phyloP scores from a whole-genome alignment of 2,329 filamentous ascomycete species.

The Curvularia spicifera region DNA sequence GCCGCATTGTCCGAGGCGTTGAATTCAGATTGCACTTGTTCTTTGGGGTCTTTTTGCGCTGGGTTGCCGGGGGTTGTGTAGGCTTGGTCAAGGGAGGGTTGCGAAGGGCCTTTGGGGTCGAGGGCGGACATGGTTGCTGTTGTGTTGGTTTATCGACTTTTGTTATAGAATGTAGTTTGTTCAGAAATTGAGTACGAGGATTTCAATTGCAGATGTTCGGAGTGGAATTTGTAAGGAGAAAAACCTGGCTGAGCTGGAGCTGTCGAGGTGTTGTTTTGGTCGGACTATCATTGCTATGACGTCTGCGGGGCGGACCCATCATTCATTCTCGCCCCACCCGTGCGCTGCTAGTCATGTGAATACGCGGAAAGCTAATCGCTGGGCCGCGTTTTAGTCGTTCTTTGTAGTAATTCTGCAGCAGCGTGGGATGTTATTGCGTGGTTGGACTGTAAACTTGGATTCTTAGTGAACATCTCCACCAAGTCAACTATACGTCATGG shows the following conservation, averaged over 20 bases:
- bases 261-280: slow-evolving; percentile 6
- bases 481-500: neutral
- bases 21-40: slow-evolving; percentile 41
- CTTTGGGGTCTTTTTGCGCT: slow-evolving; percentile 51
- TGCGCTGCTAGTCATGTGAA: slow-evolving; percentile 19
- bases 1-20: slow-evolving; percentile 46
- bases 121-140: slow-evolving; percentile 46
- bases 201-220: neutral
- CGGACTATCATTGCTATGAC: slow-evolving; percentile 30
- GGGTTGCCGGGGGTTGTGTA: slow-evolving; percentile 58
- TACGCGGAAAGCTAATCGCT: slow-evolving; percentile 16
- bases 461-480: neutral
- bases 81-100: slow-evolving; percentile 53
- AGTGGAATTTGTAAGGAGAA: slow-evolving; percentile 8
- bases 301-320: slow-evolving; percentile 39
- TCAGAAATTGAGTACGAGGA: neutral
- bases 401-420: slow-evolving; percentile 14
- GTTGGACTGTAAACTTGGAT: neutral
- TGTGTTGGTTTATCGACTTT: slow-evolving; percentile 14
- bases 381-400: slow-evolving; percentile 14
- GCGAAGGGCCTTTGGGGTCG: slow-evolving; percentile 51
- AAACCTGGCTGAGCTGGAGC: slow-evolving; percentile 8
- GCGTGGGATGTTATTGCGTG: slow-evolving; percentile 5
- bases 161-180: slow-evolving; percentile 2
- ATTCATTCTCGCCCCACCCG: slow-evolving; percentile 30